Evolutionary conservation across 2,329 filamentous ascomycete species (phyloP), one percentile per base, ranked within the genome.

Genomic region (Colletotrichum sp.): DNA sequence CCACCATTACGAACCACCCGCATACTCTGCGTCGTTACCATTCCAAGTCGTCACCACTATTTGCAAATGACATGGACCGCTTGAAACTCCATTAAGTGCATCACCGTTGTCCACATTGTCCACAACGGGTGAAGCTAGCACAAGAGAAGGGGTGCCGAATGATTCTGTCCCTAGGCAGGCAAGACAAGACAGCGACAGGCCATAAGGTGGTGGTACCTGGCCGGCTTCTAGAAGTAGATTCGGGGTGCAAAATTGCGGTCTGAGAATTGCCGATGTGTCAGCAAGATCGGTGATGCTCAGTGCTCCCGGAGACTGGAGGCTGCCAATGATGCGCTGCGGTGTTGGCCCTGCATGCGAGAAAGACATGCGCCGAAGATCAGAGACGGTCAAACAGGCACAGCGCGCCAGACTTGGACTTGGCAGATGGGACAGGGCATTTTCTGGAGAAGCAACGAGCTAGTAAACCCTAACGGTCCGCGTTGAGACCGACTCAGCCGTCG

Each of bases 391-490:
- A n/a, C 61, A 64, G 61, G 61, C 34, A 64, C 61, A 34, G 32
- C 34, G 25, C 34, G 55, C 60, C 36, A 67, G 48, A n/a, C 16
- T 25, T n/a, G 69, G 55, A 36, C 34, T n/a, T 30, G 25, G 70
- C 72, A 65, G 43, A 36, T 36, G 58, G 43, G 43, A 52, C 43
- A 52, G 43, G 43, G 36, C 34, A 34, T 55, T 34, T 65, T 55
- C 52, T 73, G 65, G 58, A 73, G 48, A 68, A 64, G 22, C 58
- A 34, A 52, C 60, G 34, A 71, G 70, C 62, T 62, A 27, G 43
- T 43, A 64, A 76, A 61, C 70, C 70, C 70, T 75, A 73, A 73
- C 25, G 65, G n/a, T 43, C 73, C 69, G 73, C 66, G 36, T 52
- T 64, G 62, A 67, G 52, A 18, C 69, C 70, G 67, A 71, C 62